These are phyloP conservation scores for Roridomyces roridus DNA, from an alignment of 768 basidiomycete species.

Conservation along the genomic window DNA sequence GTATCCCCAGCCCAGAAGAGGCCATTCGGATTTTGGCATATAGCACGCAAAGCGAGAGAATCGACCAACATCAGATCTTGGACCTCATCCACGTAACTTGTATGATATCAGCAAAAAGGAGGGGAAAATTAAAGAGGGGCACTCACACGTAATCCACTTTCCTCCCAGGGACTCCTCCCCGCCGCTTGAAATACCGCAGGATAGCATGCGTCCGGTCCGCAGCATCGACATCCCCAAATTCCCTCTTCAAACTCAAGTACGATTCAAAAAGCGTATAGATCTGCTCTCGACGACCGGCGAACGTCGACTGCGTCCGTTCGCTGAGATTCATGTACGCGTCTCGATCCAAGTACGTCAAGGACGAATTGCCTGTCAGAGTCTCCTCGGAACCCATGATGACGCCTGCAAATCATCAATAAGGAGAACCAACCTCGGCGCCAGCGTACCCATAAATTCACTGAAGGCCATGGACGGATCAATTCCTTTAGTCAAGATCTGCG, in stretches of 20 bases:
- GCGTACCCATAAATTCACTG: conserved; percentile 68
- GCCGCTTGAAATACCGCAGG: conserved; percentile 38
- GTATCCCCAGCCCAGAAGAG: conserved; percentile 85
- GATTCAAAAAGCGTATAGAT: conserved; percentile 61
- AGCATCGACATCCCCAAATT: conserved; percentile 52
- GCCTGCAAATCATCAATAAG: conserved; percentile 38
- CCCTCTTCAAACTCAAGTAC: conserved; percentile 54
- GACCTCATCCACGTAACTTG: conserved; percentile 75
- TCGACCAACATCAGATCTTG: conserved; percentile 78
- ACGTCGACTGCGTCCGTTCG: conserved; percentile 57
- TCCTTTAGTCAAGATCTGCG: conserved; percentile 54
- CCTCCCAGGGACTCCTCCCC: conserved; percentile 42
- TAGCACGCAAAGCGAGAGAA: conserved; percentile 60
- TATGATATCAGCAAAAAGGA: neutral
- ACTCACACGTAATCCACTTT: conserved; percentile 64
- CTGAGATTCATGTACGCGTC: conserved; percentile 55
- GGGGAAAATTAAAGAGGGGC: neutral
- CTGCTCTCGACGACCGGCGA: conserved; percentile 52
- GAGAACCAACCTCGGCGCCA: neutral
- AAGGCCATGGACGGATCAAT: conserved; percentile 69
- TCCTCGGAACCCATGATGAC: conserved; percentile 75
- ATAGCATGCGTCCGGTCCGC: conserved; percentile 70
- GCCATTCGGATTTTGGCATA: conserved; percentile 71
- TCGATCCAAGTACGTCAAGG: conserved; percentile 50
- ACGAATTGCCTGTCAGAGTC: conserved; percentile 39